Evolutionary conservation across 805 yeast genomes (phyloP), one percentile per base, ranked within the genome.

Genomic region (Starmerella sp.): DNA sequence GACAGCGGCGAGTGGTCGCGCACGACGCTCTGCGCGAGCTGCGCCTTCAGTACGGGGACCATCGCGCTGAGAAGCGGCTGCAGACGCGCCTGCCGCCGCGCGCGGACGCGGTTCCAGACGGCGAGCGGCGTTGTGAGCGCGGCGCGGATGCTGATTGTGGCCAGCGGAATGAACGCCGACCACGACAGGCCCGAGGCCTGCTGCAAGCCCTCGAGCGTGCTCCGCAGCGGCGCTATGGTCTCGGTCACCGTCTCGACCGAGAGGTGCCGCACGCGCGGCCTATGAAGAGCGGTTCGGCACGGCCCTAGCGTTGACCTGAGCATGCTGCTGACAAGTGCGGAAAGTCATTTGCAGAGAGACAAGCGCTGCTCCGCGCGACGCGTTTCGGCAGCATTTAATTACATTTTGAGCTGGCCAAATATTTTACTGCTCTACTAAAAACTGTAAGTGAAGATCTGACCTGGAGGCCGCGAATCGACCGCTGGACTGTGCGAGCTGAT

Each of bases 101-200:
- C 69, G 41, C 95, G 70, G 52, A 73, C 73, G 53, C 97, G 72
- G 65, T 88, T 95, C 58, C 77, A 61, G 2, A 89, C 73, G 0
- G 95, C 87, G 22, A 90, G 69, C 5, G 97, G 97, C 7, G 88
- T 65, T 0, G 96, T 90, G 67, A 85, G 73, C 1, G 74, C 59
- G 0, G 84, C 65, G 60, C 97, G 75, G 22, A 90, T 66, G 0
- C 80, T 70, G 29, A 89, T 66, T 0, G 96, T 86, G 0, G 85
- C 70, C 5, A 80, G 36, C 0, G 97, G 97, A 9, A 90, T 83
- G 39, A 88, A 70, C 0, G 79, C 78, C 75, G 86, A 80, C 96
- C 97, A 90, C 4, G 95, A 88, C 2, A 90, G 62, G 0, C 85
- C 84, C 6, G 69, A 55, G 9, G 55, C 41, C 9, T 58, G 57